Conservation (phyloP, 495 filamentous ascomycete genomes). For the Penicillium soppii region DNA sequence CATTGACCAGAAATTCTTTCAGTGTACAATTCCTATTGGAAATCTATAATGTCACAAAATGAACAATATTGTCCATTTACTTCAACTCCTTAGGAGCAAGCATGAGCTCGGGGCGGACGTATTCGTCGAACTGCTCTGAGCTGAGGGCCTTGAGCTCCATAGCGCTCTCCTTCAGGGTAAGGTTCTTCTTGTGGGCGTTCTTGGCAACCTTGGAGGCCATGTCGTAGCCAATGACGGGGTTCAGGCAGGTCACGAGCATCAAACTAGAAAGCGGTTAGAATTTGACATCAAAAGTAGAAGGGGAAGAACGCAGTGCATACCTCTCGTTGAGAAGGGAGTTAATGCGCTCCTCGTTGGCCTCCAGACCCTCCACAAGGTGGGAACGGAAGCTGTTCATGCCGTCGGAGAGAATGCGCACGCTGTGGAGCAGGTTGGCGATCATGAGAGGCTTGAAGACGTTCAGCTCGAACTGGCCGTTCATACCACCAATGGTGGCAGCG, state of each 20-base stretch:
- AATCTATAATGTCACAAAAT: slow-evolving; percentile 23
- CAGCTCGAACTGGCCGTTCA: slow-evolving; percentile 97
- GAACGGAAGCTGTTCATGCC: slow-evolving; percentile 93
- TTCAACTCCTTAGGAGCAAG: slow-evolving; percentile 71
- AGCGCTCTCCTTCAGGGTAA: slow-evolving; percentile 88
- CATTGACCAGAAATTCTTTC: slow-evolving; percentile 11
- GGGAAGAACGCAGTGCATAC: slow-evolving; percentile 38
- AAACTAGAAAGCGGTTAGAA: slow-evolving; percentile 56
- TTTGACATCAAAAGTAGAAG: slow-evolving; percentile 4
- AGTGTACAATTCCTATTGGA: slow-evolving; percentile 25
- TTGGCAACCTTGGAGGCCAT: slow-evolving; percentile 98
- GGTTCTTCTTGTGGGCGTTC: slow-evolving; percentile 98
- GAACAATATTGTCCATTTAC: slow-evolving; percentile 24
- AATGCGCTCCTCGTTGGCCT: slow-evolving; percentile 93
- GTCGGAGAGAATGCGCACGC: slow-evolving; percentile 79
- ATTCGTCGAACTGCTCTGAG: slow-evolving; percentile 84
- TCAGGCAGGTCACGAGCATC: slow-evolving; percentile 98
- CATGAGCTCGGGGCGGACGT: slow-evolving; percentile 97
- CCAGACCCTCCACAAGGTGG: slow-evolving; percentile 83
- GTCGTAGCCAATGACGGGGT: slow-evolving; percentile 98
- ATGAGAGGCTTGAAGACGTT: slow-evolving; percentile 99
- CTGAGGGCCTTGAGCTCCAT: slow-evolving; percentile 91
- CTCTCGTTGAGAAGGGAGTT: slow-evolving; percentile 82
- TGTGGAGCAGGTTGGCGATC: slow-evolving; percentile 93
- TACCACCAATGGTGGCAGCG: slow-evolving; percentile 86